Conservation (phyloP, 75 land plant genomes). For the Azolla pinnata region DNA sequence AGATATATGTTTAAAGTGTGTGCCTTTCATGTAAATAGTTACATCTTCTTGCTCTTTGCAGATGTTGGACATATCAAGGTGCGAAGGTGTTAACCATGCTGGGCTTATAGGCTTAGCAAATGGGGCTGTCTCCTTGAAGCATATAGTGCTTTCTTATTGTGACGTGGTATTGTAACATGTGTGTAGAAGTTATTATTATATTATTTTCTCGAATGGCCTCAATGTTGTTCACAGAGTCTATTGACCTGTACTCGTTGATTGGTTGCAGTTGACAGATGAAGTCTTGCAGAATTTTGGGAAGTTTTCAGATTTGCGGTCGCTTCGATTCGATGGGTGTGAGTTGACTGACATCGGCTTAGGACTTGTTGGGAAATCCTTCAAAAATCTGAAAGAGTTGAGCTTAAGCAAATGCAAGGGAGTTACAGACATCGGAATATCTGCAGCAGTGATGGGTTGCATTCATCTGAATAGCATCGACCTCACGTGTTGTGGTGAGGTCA, state of each 20-base stretch:
- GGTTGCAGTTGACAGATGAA: conserved; percentile 34
- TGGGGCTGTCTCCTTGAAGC: conserved; percentile 27
- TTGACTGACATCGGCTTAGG: conserved; percentile 48
- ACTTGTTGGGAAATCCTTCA: conserved; percentile 50
- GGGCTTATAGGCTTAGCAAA: conserved; percentile 41
- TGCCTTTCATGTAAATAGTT: background rate
- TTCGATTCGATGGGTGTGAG: conserved; percentile 76
- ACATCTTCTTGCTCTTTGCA: conserved; percentile 10
- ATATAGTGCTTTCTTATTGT: conserved; percentile 40
- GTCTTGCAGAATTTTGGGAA: conserved; percentile 29
- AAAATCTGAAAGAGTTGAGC: conserved; percentile 54
- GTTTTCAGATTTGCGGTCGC: conserved; percentile 27
- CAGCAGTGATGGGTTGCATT: conserved; percentile 42
- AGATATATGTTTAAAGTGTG: background rate
- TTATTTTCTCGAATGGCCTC: background rate
- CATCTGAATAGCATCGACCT: conserved; percentile 63
- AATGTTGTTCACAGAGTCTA: no score
- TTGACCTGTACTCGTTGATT: no score
- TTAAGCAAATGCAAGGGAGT: conserved; percentile 86
- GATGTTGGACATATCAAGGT: conserved; percentile 50
- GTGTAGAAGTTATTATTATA: background rate
- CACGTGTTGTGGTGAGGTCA: conserved; percentile 81
- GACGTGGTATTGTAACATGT: conserved; percentile 22
- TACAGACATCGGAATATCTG: conserved; percentile 68
- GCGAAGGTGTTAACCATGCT: conserved; percentile 31